These are phyloP conservation scores for Crotalaria pallida DNA, from an alignment of 306 rosid genomes.

Conservation along the genomic window DNA sequence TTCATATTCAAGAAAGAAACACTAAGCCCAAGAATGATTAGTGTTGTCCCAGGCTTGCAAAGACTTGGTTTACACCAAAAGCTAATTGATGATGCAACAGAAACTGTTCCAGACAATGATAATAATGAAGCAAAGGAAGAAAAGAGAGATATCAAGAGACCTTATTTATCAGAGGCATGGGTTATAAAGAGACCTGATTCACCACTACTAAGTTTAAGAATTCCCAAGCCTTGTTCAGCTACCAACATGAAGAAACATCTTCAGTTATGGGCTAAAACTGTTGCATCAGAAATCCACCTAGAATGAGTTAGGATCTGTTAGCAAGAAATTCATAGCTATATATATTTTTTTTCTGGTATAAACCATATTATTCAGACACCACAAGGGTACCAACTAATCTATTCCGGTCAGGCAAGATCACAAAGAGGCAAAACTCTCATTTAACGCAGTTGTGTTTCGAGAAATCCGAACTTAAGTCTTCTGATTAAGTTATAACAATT, in stretches of 20 bases:
- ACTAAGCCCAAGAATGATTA: constrained; percentile 56
- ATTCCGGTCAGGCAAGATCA: too few relatives aligned
- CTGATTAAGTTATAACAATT: too few relatives aligned
- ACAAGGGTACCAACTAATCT: too few relatives aligned
- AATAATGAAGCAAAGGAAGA: constrained; percentile 21
- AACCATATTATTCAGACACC: too few relatives aligned
- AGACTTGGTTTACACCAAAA: constrained; percentile 32
- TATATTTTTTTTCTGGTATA: too few relatives aligned
- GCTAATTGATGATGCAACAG: neutral
- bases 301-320: constrained; percentile 1
- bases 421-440: too few relatives aligned
- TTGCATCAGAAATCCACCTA: constrained; percentile 68
- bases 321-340: neutral
- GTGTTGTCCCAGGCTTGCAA: constrained; percentile 68
- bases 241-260: constrained; percentile 72
- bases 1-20: constrained; percentile 57
- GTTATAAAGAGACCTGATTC: constrained; percentile 62
- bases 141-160: constrained; percentile 40
- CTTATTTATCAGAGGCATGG: constrained; percentile 90
- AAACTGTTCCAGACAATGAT: neutral
- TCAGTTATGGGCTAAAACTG: constrained; percentile 64
- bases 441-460: too few relatives aligned
- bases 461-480: too few relatives aligned
- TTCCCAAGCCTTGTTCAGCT: constrained; percentile 48
- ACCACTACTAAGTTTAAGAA: constrained; percentile 47